A percentile compares a stretch with the other conserved stretches of the same genome.
Evolutionary conservation across 257 asterid genomes (phyloP).

Genomic region (Asclepias syriaca): DNA sequence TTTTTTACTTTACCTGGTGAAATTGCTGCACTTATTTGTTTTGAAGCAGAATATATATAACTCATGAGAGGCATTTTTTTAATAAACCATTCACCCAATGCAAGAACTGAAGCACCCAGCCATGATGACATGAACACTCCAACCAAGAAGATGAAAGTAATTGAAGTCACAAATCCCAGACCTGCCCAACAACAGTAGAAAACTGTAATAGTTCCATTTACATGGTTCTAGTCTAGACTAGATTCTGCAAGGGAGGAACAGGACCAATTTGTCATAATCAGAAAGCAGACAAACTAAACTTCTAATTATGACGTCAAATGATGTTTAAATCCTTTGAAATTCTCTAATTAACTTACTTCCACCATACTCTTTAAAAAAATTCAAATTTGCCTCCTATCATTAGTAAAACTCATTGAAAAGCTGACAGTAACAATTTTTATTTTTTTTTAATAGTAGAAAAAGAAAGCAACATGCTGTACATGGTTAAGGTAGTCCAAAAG

Average conservation of each 20-base stretch:
- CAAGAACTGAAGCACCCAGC: slow-evolving; percentile 72
- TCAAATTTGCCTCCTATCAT: not conserved
- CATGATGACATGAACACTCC: slow-evolving; percentile 87
- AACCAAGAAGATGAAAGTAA: slow-evolving; percentile 70
- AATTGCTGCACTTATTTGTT: slow-evolving; percentile 78
- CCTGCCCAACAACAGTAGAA: slow-evolving; percentile 34
- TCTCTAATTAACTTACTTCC: not conserved
- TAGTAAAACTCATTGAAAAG: not conserved
- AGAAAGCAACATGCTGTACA: too few relatives aligned
- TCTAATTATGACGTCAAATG: not conserved
- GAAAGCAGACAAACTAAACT: slow-evolving; percentile 1
- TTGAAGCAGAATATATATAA: slow-evolving; percentile 66
- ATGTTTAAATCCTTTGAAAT: not conserved
- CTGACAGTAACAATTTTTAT: not conserved
- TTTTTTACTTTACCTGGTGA: slow-evolving; percentile 54
- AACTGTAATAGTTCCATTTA: not conserved
- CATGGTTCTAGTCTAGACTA: not conserved
- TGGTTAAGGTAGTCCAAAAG: not conserved
- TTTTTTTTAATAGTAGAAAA: not conserved
- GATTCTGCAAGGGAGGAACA: not conserved
- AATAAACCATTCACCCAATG: slow-evolving; percentile 75
- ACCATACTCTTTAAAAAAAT: not conserved
- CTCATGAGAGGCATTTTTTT: slow-evolving; percentile 80
- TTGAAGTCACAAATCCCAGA: slow-evolving; percentile 67
- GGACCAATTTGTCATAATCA: not conserved